phyloP scores from a whole-genome alignment of 2,329 filamentous ascomycete genomes.

The Aureobasidium sp. region DNA sequence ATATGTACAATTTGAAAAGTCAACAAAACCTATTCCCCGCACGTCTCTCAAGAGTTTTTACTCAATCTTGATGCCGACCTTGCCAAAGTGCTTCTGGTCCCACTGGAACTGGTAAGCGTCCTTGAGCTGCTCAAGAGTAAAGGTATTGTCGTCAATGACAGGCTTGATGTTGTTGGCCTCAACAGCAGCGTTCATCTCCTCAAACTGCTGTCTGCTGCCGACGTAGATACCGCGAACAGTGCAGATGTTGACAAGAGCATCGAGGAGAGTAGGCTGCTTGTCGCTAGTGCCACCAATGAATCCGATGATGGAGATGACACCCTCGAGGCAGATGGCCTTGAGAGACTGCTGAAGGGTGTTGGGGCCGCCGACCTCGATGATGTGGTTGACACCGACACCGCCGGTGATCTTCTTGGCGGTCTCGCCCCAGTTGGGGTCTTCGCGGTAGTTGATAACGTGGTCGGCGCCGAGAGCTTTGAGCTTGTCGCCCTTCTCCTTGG shows the following conservation, averaged over 20 bases:
- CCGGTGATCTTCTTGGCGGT: slow-evolving; percentile 46
- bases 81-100: slow-evolving; percentile 44
- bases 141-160: slow-evolving; percentile 52
- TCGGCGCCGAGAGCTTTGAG: slow-evolving; percentile 49
- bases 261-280: slow-evolving; percentile 47
- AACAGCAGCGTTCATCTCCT: slow-evolving; percentile 54
- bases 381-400: slow-evolving; percentile 52
- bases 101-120: slow-evolving; percentile 43
- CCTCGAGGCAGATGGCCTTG: slow-evolving; percentile 40
- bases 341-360: slow-evolving; percentile 51
- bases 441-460: slow-evolving; percentile 52
- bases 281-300: slow-evolving; percentile 47
- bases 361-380: slow-evolving; percentile 61
- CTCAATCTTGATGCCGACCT: slow-evolving; percentile 35
- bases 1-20: slow-evolving; percentile 10
- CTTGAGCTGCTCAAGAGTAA: slow-evolving; percentile 45
- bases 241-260: slow-evolving; percentile 44
- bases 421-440: slow-evolving; percentile 48
- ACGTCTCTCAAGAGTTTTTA: slow-evolving; percentile 19
- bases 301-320: slow-evolving; percentile 51
- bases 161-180: slow-evolving; percentile 54
- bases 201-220: slow-evolving; percentile 49
- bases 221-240: slow-evolving; percentile 53
- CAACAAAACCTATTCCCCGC: neutral
- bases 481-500: slow-evolving; percentile 41